Base-by-base conservation (phyloP, 1,139 yeast species). In the Saccharomyces pastorianus region DNA sequence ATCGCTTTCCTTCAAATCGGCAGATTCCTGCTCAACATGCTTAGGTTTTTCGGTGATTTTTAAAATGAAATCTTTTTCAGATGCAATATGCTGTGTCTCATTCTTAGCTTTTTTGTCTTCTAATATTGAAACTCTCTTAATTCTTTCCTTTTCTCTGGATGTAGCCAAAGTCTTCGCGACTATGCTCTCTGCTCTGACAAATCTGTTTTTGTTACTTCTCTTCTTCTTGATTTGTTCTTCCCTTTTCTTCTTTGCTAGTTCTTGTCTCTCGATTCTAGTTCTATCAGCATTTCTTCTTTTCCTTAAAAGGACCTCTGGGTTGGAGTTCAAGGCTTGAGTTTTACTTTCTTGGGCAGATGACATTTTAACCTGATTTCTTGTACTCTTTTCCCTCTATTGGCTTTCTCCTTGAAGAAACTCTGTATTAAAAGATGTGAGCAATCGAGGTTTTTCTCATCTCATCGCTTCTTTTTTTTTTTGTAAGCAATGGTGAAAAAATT, bases 281-380 rank as follows among this genome's bases (percentile, higher is more conserved):
- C 85, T 76, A 67, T 86, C 91, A 58, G 84, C 85, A 67, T 85
- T 81, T 74, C 85, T 86, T 72, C 95, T 81, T 75, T 85, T 86
- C 66, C 84, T 82, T 61, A 86, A 76, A 63, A 86, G 80, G 55
- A 86, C 77, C 67, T 86, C 93, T 46, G 93, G 93, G 68, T 84
- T 85, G 27, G 86, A 78, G 68, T 84, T 83, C 56, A 84, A 72
- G 1, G 23, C 6, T 11, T 38, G 44, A 3, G 13, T 9, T 38
- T 38, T 38, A 20, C 25, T 38, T 0, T 38, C 44, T 49, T 55
- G 47, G 26, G 56, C 26, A 6, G 51, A 41, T 1, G 61, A 57
- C 58, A 59, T 54, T 20, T 8, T 51, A 11, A 20, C 32, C 20
- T 32, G n/a, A 7, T 38, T 17, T 5, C 13, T 17, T 20, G 23